Conservation (phyloP, 306 rosid genomes). For the Ochetophila trinervis region DNA sequence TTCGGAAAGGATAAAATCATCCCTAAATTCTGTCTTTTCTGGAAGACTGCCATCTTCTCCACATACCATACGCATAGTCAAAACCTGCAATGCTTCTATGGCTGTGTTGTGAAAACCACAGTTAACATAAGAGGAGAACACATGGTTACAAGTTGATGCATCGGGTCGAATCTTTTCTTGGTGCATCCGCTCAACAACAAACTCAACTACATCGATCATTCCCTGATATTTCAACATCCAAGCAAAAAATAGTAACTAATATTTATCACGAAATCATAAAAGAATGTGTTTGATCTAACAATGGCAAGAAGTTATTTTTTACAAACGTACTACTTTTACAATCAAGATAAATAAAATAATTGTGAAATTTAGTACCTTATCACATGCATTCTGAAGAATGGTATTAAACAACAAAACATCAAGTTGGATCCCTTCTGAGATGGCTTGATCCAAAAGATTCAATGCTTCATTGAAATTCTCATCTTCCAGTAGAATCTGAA, state of each 20-base stretch:
- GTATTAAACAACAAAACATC: constrained; percentile 61
- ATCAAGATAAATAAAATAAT: constrained; percentile 10
- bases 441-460: constrained; percentile 59
- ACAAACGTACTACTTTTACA: not conserved
- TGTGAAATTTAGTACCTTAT: constrained; percentile 45
- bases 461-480: constrained; percentile 55
- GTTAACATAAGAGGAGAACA: constrained; percentile 37
- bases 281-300: not conserved
- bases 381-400: constrained; percentile 51
- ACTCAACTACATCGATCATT: constrained; percentile 75
- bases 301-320: no score
- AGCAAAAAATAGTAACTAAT: constrained; percentile 9
- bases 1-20: constrained; percentile 51
- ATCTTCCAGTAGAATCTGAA: constrained; percentile 61
- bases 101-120: constrained; percentile 30
- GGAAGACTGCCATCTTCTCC: constrained; percentile 30
- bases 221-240: constrained; percentile 34
- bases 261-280: not conserved
- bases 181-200: constrained; percentile 63
- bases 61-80: constrained; percentile 44
- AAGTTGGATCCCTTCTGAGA: constrained; percentile 50
- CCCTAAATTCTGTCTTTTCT: constrained; percentile 31
- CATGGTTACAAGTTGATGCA: constrained; percentile 53
- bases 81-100: constrained; percentile 33
- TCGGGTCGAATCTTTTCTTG: constrained; percentile 56